Conservation (phyloP, 208 protist genomes). For the Herpetomonas tarakana region DNA sequence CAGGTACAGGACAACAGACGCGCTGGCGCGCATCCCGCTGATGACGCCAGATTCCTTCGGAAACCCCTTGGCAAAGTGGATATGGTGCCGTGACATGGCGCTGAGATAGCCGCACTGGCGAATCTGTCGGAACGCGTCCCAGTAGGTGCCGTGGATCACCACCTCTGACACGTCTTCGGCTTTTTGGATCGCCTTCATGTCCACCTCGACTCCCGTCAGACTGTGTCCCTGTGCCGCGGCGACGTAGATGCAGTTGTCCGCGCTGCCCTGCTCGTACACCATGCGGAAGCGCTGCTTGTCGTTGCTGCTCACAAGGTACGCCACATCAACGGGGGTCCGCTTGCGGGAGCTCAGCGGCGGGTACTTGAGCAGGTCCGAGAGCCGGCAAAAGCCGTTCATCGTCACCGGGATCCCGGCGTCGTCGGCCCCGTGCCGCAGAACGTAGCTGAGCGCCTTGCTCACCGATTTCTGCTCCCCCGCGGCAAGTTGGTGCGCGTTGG, state of each 20-base stretch:
- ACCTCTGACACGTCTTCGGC: slow-evolving; percentile 17
- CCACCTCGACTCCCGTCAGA: slow-evolving; percentile 44
- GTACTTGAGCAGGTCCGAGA: slow-evolving; percentile 45
- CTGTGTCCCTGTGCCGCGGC: slow-evolving; percentile 85
- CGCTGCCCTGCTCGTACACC: slow-evolving; percentile 27
- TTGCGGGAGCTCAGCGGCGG: slow-evolving; percentile 11
- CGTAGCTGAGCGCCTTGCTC: slow-evolving; percentile 54
- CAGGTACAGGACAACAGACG: slow-evolving; percentile 75
- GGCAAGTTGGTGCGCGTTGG: not conserved
- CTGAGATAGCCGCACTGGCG: slow-evolving; percentile 67
- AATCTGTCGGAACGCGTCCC: slow-evolving; percentile 53
- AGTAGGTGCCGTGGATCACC: slow-evolving; percentile 85
- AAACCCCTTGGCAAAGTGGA: slow-evolving; percentile 88
- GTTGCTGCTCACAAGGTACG: slow-evolving; percentile 37
- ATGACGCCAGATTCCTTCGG: slow-evolving; percentile 45
- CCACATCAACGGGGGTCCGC: slow-evolving; percentile 33
- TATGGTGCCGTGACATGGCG: slow-evolving; percentile 81
- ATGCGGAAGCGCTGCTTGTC: slow-evolving; percentile 83
- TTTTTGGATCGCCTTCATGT: slow-evolving; percentile 43
- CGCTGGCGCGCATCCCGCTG: slow-evolving; percentile 75
- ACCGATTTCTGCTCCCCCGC: slow-evolving; percentile 16
- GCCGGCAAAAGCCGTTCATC: slow-evolving; percentile 49
- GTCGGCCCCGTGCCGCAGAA: slow-evolving; percentile 77
- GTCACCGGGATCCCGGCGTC: slow-evolving; percentile 49
- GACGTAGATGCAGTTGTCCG: slow-evolving; percentile 43